These are phyloP conservation scores for Candida vaughaniae DNA, from an alignment of 805 yeast species.

Conservation along the genomic window DNA sequence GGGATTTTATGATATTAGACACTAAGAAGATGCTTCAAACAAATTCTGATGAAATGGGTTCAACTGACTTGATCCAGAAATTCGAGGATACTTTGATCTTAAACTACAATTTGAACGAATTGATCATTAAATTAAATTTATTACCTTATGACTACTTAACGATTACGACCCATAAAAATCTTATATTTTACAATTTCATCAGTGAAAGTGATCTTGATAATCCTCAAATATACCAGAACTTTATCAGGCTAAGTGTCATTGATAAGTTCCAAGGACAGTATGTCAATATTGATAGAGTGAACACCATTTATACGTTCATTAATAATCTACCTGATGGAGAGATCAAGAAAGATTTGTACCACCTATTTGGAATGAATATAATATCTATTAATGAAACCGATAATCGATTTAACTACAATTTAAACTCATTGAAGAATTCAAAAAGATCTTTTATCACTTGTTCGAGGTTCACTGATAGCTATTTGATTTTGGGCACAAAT, in stretches of 20 bases:
- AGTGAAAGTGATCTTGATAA: constrained; percentile 18
- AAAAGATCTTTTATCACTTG: constrained; percentile 14
- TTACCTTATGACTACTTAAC: constrained; percentile 15
- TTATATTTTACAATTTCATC: constrained; percentile 13
- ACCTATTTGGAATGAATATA: constrained; percentile 16
- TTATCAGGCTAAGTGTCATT: constrained; percentile 6
- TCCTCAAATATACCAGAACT: constrained; percentile 16
- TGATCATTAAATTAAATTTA: constrained; percentile 8
- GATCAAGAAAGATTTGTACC: constrained; percentile 15
- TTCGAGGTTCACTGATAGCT: constrained; percentile 13
- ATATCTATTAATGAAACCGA: constrained; percentile 3
- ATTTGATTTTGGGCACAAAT: constrained; percentile 15
- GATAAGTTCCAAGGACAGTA: constrained; percentile 3
- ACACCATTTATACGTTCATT: constrained; percentile 9
- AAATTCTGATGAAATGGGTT: too few relatives aligned
- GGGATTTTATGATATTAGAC: constrained; percentile 10
- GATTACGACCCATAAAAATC: constrained; percentile 7
- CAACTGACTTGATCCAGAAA: background rate
- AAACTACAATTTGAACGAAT: constrained; percentile 9
- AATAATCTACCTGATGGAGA: constrained; percentile 14
- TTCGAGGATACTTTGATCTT: constrained; percentile 7
- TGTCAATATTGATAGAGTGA: constrained; percentile 8
- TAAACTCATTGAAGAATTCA: constrained; percentile 6
- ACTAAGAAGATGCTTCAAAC: constrained; percentile 3
- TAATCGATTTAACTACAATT: constrained; percentile 6